Conservation (phyloP, 2,329 filamentous ascomycete species). For the Aspergillus sp. region DNA sequence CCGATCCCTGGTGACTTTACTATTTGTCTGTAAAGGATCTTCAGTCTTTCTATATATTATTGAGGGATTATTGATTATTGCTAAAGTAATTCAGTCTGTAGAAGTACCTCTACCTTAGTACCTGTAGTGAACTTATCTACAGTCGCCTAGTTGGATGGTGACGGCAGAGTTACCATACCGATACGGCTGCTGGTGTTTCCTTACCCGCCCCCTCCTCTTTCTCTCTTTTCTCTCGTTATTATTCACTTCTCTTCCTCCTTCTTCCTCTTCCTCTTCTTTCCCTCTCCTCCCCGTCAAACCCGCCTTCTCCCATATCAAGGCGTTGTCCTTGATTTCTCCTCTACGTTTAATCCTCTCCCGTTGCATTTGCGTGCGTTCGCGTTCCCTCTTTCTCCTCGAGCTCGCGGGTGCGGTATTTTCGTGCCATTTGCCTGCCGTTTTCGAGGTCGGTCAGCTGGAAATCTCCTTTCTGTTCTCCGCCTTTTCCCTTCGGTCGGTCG, state of each 20-base stretch:
- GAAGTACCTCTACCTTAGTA: too few relatives aligned
- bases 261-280: conserved; percentile 11
- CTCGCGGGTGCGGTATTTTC: background rate
- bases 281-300: conserved; percentile 10
- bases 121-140: too few relatives aligned
- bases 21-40: too few relatives aligned
- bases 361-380: conserved; percentile 6
- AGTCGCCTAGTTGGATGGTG: too few relatives aligned
- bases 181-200: background rate
- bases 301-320: conserved; percentile 20
- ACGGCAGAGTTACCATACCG: background rate
- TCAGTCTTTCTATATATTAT: too few relatives aligned
- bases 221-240: conserved; percentile 11
- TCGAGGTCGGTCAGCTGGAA: conserved; percentile 16
- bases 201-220: conserved; percentile 25
- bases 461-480: conserved; percentile 20
- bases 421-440: conserved; percentile 5
- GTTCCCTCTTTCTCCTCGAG: conserved; percentile 1
- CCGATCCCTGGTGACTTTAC: too few relatives aligned
- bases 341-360: conserved; percentile 1
- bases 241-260: conserved; percentile 2
- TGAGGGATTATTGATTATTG: too few relatives aligned
- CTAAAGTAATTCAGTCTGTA: too few relatives aligned
- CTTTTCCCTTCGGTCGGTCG: conserved; percentile 19
- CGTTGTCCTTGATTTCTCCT: conserved; percentile 17